A percentile compares a stretch with the other conserved stretches of the same genome.
phyloP scores from a whole-genome alignment of 768 basidiomycete genomes.

The Hygrocybe coccinea region DNA sequence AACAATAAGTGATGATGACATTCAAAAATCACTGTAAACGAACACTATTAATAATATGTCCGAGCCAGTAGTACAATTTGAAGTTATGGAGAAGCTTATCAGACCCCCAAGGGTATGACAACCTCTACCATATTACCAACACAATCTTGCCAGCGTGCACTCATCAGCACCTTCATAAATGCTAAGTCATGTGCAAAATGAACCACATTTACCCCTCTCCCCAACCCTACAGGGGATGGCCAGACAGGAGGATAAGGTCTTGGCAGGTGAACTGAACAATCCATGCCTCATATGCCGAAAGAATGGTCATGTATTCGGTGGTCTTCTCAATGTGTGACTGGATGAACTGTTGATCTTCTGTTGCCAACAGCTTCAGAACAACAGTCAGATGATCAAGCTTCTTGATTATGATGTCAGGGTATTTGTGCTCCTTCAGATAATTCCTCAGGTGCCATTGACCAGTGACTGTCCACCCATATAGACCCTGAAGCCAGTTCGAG shows the following conservation, averaged over 20 bases:
- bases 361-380: slow-evolving; percentile 12
- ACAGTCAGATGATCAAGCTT: not conserved
- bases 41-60: too few relatives aligned
- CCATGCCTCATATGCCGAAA: slow-evolving; percentile 14
- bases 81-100: not conserved
- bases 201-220: slow-evolving; percentile 9
- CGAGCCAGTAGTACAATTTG: too few relatives aligned
- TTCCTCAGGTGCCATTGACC: slow-evolving; percentile 14
- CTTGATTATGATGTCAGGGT: slow-evolving; percentile 13
- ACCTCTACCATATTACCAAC: slow-evolving; percentile 3
- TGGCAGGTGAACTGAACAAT: slow-evolving; percentile 13
- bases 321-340: slow-evolving; percentile 9
- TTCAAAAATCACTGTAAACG: too few relatives aligned
- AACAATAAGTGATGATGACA: too few relatives aligned
- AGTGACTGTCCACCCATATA: slow-evolving; percentile 9
- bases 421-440: slow-evolving; percentile 6
- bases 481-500: slow-evolving; percentile 11
- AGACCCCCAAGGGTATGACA: not conserved
- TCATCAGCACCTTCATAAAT: slow-evolving; percentile 12
- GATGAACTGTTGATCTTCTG: slow-evolving; percentile 9
- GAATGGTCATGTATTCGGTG: slow-evolving; percentile 6
- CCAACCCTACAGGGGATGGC: slow-evolving; percentile 5
- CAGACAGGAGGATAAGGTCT: slow-evolving; percentile 11
- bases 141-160: slow-evolving; percentile 7
- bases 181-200: slow-evolving; percentile 13